phyloP scores from a whole-genome alignment of 129 eudicot genomes.

The Glebionis coronaria region DNA sequence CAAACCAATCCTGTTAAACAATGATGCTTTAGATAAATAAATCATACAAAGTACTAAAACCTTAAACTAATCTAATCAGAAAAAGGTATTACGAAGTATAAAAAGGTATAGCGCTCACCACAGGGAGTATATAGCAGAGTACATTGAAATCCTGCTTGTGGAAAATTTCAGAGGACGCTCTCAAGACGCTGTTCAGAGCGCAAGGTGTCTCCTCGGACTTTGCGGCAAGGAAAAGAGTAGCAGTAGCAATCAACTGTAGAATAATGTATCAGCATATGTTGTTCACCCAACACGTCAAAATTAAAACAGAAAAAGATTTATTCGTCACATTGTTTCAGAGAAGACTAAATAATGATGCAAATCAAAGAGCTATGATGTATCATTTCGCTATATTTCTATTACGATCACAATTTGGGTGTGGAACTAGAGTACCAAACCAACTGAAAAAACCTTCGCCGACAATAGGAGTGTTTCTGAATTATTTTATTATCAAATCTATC shows the following conservation, averaged over 20 bases:
- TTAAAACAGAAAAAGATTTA: not conserved
- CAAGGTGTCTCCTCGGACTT: slow-evolving; percentile 95
- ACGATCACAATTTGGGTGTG: too few relatives aligned
- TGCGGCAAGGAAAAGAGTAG: slow-evolving; percentile 89
- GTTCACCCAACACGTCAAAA: not conserved
- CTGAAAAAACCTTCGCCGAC: too few relatives aligned
- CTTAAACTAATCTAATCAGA: not conserved
- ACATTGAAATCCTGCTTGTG: slow-evolving; percentile 67
- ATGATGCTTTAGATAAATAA: slow-evolving; percentile 7
- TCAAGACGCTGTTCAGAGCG: slow-evolving; percentile 57
- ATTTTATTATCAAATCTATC: too few relatives aligned
- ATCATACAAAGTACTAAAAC: not conserved
- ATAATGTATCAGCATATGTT: slow-evolving; percentile 5
- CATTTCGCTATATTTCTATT: too few relatives aligned
- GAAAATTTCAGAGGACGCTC: slow-evolving; percentile 63
- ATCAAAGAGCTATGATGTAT: too few relatives aligned
- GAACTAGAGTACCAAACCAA: too few relatives aligned
- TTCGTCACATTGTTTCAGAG: too few relatives aligned
- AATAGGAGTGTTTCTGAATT: too few relatives aligned
- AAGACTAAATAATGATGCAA: too few relatives aligned
- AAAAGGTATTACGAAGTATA: not conserved
- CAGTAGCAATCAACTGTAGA: slow-evolving; percentile 81
- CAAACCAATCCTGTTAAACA: slow-evolving; percentile 81
- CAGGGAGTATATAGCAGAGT: slow-evolving; percentile 54
- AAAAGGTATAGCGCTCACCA: slow-evolving; percentile 43